These are phyloP conservation scores for Rhizoclosmatium globosum DNA, from an alignment of 192 early-diverging fungal species.

Conservation along the genomic window DNA sequence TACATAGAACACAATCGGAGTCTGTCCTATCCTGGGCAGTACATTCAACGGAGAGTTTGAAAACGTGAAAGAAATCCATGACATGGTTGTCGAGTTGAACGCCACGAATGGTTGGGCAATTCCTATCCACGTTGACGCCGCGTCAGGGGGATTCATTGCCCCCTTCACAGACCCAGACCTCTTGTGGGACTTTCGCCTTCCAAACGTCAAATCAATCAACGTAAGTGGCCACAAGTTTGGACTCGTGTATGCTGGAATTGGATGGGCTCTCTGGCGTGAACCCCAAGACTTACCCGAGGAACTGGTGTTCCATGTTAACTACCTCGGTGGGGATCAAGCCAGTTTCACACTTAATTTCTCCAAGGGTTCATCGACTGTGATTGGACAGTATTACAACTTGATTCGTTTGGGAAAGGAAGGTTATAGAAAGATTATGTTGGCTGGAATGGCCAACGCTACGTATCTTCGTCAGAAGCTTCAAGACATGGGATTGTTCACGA, in stretches of 20 bases:
- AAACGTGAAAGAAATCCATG: slow-evolving; percentile 69
- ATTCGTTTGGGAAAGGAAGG: slow-evolving; percentile 75
- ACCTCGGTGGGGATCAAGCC: slow-evolving; percentile 73
- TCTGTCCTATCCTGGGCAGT: slow-evolving; percentile 77
- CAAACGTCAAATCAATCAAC: slow-evolving; percentile 81
- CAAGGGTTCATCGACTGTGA: slow-evolving; percentile 74
- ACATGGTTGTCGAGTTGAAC: slow-evolving; percentile 68
- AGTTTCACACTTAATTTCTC: slow-evolving; percentile 84
- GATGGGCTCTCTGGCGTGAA: slow-evolving; percentile 82
- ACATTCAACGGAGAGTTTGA: slow-evolving; percentile 90
- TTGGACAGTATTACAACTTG: slow-evolving; percentile 85
- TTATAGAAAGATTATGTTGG: slow-evolving; percentile 70
- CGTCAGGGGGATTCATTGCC: slow-evolving; percentile 86
- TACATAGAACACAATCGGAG: slow-evolving; percentile 77
- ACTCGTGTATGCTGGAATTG: slow-evolving; percentile 82
- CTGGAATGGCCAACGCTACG: slow-evolving; percentile 62
- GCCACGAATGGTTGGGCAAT: slow-evolving; percentile 70
- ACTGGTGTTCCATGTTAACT: slow-evolving; percentile 79
- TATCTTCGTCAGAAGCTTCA: slow-evolving; percentile 62
- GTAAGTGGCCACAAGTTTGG: slow-evolving; percentile 89
- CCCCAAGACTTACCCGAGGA: slow-evolving; percentile 74
- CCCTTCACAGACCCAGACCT: slow-evolving; percentile 81
- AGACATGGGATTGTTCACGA: slow-evolving; percentile 65
- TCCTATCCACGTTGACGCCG: slow-evolving; percentile 87
- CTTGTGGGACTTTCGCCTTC: slow-evolving; percentile 75